A percentile compares a stretch with the other conserved stretches of the same genome.
Evolutionary conservation across 495 filamentous ascomycete species (phyloP).

Genomic region (Emericellopsis terricola): DNA sequence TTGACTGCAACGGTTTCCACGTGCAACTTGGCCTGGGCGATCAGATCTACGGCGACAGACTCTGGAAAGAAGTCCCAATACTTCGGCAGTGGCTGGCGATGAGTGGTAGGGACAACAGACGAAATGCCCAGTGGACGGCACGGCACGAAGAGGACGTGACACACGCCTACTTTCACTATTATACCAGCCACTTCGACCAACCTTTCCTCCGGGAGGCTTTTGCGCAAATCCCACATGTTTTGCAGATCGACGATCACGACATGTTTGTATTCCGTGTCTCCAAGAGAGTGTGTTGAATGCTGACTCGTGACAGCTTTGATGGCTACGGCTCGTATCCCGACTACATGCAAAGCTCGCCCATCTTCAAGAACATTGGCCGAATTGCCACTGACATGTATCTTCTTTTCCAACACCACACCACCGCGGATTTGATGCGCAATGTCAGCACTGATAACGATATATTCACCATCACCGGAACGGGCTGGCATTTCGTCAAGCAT

Average conservation of each 20-base stretch:
- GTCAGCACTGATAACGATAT: constrained; percentile 72
- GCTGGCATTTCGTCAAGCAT: constrained; percentile 97
- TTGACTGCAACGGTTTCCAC: constrained; percentile 90
- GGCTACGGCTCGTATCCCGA: constrained; percentile 96
- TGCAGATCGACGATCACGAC: constrained; percentile 91
- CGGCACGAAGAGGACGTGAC: constrained; percentile 86
- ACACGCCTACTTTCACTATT: constrained; percentile 97
- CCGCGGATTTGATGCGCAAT: constrained; percentile 78
- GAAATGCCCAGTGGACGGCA: constrained; percentile 79
- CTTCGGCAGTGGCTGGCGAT: constrained; percentile 87
- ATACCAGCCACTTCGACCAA: constrained; percentile 94
- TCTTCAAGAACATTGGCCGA: constrained; percentile 96
- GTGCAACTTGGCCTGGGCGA: constrained; percentile 80
- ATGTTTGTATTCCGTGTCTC: constrained; percentile 53
- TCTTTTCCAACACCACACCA: constrained; percentile 98
- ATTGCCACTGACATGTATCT: constrained; percentile 98
- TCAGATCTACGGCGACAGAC: constrained; percentile 87
- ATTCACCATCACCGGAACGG: constrained; percentile 91
- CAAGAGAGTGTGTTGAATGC: background rate
- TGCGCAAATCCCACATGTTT: constrained; percentile 88
- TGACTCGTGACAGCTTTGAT: constrained; percentile 50
- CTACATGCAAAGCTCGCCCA: constrained; percentile 92
- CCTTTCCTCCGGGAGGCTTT: constrained; percentile 85
- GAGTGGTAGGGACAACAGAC: constrained; percentile 78
- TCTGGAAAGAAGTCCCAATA: constrained; percentile 90